Evolutionary conservation across 768 basidiomycete species (phyloP).

Genomic region (Boletellus ananas): DNA sequence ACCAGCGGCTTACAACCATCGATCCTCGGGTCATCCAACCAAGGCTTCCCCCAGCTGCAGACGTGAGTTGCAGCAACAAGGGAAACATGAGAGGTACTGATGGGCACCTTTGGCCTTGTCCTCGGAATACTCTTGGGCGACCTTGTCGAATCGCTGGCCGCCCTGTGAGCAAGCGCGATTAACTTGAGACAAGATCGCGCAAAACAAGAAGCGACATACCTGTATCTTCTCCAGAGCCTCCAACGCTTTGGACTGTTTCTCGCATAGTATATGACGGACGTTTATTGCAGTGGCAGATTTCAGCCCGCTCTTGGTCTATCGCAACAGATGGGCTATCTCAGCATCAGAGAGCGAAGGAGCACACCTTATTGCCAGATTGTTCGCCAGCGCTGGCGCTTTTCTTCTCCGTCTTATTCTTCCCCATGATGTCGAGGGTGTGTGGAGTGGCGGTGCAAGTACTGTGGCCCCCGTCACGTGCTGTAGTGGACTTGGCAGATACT

Average conservation of each 20-base stretch:
- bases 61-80: background rate
- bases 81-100: background rate
- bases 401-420: conserved; percentile 30
- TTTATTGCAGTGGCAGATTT: conserved; percentile 81
- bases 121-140: conserved; percentile 86
- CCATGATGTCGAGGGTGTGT: conserved; percentile 4
- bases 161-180: conserved; percentile 39
- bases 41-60: conserved; percentile 73
- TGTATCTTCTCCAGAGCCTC: conserved; percentile 80
- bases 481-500: background rate
- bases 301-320: conserved; percentile 53
- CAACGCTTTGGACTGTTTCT: conserved; percentile 76
- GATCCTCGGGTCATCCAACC: conserved; percentile 87
- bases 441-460: conserved; percentile 6
- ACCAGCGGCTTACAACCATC: conserved; percentile 58
- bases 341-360: background rate
- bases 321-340: background rate
- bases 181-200: background rate
- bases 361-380: conserved; percentile 24
- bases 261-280: conserved; percentile 84
- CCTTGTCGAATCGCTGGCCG: conserved; percentile 82
- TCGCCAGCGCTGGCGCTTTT: conserved; percentile 16
- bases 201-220: conserved; percentile 36
- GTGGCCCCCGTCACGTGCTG: conserved; percentile 14
- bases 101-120: conserved; percentile 79